Percentiles rank a stretch among this genome's conserved stretches.
Conservation (phyloP, 192 early-diverging fungal species). For the Coemansia guatemalensis region DNA sequence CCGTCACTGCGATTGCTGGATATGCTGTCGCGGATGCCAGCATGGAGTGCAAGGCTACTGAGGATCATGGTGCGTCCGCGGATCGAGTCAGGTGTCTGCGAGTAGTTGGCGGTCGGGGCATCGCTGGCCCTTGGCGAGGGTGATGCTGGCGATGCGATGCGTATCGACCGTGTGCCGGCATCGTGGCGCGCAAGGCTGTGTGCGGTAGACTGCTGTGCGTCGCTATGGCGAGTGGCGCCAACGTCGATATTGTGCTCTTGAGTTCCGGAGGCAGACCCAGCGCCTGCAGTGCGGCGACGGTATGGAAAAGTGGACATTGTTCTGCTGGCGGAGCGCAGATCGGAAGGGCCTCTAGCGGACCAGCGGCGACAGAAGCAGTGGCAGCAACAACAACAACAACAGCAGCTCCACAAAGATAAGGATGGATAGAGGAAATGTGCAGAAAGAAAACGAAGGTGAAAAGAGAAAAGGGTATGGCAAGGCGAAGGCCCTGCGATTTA, state of each 20-base stretch:
- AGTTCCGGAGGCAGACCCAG: not conserved
- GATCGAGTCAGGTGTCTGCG: constrained; percentile 49
- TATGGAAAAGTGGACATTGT: not conserved
- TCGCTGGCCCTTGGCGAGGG: constrained; percentile 3
- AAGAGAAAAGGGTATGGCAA: not conserved
- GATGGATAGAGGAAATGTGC: not conserved
- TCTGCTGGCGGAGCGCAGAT: not conserved
- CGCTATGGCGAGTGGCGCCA: constrained; percentile 25
- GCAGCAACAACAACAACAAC: not conserved
- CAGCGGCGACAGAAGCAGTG: not conserved
- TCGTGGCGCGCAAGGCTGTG: constrained; percentile 22
- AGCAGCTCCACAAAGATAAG: not conserved
- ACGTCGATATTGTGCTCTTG: constrained; percentile 21
- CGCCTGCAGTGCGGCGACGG: constrained; percentile 16
- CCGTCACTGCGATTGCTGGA: constrained; percentile 18
- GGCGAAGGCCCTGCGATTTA: not conserved
- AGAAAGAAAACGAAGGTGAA: not conserved
- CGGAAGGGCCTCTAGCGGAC: not conserved
- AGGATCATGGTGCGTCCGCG: constrained; percentile 51
- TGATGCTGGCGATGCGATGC: constrained; percentile 7
- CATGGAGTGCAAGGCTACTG: constrained; percentile 24
- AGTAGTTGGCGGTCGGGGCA: constrained; percentile 27
- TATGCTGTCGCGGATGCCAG: constrained; percentile 25
- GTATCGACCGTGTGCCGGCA: constrained; percentile 28
- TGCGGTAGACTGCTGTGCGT: constrained; percentile 6